Percentiles rank a stretch among this genome's conserved stretches.
Conservation (phyloP, 768 basidiomycete genomes). For the Russula sp. region DNA sequence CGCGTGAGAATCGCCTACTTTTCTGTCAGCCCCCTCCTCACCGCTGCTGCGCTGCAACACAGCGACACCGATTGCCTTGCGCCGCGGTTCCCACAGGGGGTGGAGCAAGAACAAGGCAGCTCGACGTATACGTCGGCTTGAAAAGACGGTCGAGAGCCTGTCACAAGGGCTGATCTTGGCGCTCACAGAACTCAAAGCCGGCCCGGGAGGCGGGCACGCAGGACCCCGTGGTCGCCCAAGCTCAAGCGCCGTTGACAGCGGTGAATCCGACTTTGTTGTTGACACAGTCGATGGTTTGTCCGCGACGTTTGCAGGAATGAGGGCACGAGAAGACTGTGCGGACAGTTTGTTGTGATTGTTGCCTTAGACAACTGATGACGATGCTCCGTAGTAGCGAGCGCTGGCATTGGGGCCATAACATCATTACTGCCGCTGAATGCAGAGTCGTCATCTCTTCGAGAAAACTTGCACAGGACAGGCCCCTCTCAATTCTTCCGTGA, state of each 20-base stretch:
- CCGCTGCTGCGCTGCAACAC: background rate
- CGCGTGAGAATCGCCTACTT: too few species aligned
- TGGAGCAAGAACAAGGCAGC: background rate
- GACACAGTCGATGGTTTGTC: background rate
- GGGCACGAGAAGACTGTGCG: background rate
- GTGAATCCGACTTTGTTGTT: background rate
- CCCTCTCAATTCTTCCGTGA: background rate
- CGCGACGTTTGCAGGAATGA: background rate
- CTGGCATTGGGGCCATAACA: too few species aligned
- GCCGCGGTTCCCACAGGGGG: background rate
- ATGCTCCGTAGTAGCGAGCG: background rate
- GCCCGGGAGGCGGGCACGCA: background rate
- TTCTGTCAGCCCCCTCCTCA: background rate
- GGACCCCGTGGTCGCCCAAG: background rate
- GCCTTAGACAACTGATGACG: background rate
- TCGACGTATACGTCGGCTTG: slow-evolving; percentile 1
- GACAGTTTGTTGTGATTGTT: background rate
- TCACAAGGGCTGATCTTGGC: slow-evolving; percentile 8
- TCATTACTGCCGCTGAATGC: background rate
- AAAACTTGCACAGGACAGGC: background rate
- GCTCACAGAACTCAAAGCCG: background rate
- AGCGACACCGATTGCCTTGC: background rate
- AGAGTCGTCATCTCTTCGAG: background rate
- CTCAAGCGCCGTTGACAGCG: background rate
- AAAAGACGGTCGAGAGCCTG: slow-evolving; percentile 8